Evolutionary conservation across 106 monocot species (phyloP), one percentile per base, ranked within the genome.

Genomic region (Phalaenopsis aphrodite): DNA sequence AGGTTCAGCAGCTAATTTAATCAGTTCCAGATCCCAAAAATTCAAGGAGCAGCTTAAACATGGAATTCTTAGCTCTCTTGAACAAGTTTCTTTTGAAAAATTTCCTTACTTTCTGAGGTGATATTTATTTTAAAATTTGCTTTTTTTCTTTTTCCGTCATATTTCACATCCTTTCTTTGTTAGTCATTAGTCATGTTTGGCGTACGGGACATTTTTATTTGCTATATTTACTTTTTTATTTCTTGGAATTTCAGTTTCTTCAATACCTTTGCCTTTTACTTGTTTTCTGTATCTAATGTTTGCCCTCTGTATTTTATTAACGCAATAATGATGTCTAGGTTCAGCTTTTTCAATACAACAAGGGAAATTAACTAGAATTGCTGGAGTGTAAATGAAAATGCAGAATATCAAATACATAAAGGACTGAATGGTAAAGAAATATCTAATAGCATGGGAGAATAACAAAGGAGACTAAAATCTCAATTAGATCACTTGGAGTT

Each of bases 41-140:
- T 91, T 91, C 74, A 94, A 94, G 64, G 92, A 91, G 76, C 69
- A 56, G 19, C 83, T 99, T 79, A 93, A 81, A 78, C 83, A 87
- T 52, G 88, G 91, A 48, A 95, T 99, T 90, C 79, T 93, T 79
- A 86, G 48, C 83, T 67, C 91, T 41, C 79, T 46, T 79, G 87
- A 90, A 5, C 71, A 93, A 56, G 81, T 91, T 84, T 87, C 93
- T 10, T 91, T 95, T 82, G 91, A 99, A 41, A 88, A 86, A 77
- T 95, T 99, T 77, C 99, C 99, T 18, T 99, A 99, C 71, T 99
- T 88, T 83, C 41, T 99, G 75, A 95, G 99, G 99, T 99, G 21
- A 52, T 23, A 49, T 76, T 49, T 30, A 10, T 49, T 76, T 76
- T 46, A 12, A 6, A 0, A 14, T 11, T 24, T 24, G 6, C 30